Percentiles rank a stretch among this genome's conserved stretches.
phyloP scores from a whole-genome alignment of 805 yeast genomes.

The Candida silvicultrix region DNA sequence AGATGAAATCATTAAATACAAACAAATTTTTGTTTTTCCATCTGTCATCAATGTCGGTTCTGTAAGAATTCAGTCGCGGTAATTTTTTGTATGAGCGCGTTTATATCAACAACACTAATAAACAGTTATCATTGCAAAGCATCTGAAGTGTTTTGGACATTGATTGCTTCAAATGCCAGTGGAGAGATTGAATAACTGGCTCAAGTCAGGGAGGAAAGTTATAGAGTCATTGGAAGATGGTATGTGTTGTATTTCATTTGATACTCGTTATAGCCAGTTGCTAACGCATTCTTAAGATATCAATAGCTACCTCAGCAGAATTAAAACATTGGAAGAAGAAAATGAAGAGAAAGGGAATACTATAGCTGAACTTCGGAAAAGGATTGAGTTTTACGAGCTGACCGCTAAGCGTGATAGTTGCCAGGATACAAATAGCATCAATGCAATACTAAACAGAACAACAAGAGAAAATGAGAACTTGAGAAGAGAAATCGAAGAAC shows the following conservation, averaged over 20 bases:
- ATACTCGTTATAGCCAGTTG: too few species aligned
- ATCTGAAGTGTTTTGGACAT: too few species aligned
- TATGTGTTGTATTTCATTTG: not conserved
- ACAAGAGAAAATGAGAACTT: constrained; percentile 1
- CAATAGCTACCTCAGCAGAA: too few species aligned
- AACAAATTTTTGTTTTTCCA: too few species aligned
- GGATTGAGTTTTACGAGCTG: not conserved
- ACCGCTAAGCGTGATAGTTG: not conserved
- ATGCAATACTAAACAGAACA: constrained; percentile 2
- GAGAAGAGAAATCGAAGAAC: not conserved
- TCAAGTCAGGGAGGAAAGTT: not conserved
- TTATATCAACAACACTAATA: too few species aligned
- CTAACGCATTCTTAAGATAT: not conserved
- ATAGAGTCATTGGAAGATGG: not conserved
- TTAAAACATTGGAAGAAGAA: not conserved
- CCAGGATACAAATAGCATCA: constrained; percentile 5
- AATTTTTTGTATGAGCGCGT: not conserved
- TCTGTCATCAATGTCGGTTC: too few species aligned
- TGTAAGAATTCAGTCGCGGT: too few species aligned
- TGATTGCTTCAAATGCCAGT: too few species aligned
- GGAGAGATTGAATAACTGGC: not conserved
- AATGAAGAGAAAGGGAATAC: not conserved
- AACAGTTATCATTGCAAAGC: too few species aligned
- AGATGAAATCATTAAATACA: too few species aligned
- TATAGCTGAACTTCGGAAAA: not conserved